Conservation (phyloP, 2,329 filamentous ascomycete genomes). For the Dothideomycetes sp. region DNA sequence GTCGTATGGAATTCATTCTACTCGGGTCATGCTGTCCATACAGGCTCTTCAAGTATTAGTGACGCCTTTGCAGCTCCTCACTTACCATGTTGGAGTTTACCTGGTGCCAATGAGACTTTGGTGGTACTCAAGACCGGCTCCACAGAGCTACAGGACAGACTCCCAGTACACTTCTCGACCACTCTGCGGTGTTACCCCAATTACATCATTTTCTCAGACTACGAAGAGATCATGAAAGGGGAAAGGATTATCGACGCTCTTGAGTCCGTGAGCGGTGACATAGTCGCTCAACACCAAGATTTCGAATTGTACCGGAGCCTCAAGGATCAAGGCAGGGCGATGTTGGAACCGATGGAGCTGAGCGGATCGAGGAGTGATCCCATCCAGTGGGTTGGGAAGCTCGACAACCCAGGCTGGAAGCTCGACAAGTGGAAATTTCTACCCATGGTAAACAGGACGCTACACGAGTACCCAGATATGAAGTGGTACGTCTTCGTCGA, state of each 20-base stretch:
- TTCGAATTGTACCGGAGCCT: conserved; percentile 19
- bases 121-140: conserved; percentile 35
- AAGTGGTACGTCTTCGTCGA: conserved; percentile 51
- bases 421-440: conserved; percentile 44
- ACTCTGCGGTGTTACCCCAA: conserved; percentile 22
- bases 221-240: conserved; percentile 21
- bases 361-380: conserved; percentile 10
- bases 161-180: conserved; percentile 22
- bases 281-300: conserved; percentile 13
- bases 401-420: conserved; percentile 19
- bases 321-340: conserved; percentile 11
- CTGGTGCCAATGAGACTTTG: conserved; percentile 36
- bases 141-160: conserved; percentile 19
- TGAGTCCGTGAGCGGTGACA: conserved; percentile 10
- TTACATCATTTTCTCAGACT: conserved; percentile 27
- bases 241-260: conserved; percentile 22
- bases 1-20: neutral
- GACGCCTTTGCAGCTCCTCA: neutral
- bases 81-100: conserved; percentile 6
- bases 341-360: conserved; percentile 12
- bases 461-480: conserved; percentile 28
- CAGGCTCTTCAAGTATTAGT: neutral
- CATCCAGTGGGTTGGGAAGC: conserved; percentile 15
- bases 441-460: conserved; percentile 32
- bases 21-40: neutral